phyloP scores from a whole-genome alignment of 768 basidiomycete genomes.

The Serendipita sp. region DNA sequence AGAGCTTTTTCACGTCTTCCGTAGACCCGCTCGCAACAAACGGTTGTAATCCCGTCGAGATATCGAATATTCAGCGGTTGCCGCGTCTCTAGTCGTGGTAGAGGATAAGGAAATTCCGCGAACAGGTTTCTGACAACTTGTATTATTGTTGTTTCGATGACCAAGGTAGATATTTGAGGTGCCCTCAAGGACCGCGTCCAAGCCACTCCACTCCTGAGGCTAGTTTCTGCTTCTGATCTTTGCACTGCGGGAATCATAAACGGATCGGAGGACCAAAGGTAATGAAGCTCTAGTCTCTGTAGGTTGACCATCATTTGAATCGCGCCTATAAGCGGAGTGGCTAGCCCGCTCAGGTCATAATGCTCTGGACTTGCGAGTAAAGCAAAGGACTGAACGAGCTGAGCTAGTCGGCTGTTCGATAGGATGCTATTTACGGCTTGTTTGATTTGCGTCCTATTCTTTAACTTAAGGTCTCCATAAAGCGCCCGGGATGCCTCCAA shows the following conservation, averaged over 20 bases:
- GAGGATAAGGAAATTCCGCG: not conserved
- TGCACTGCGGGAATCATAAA: not conserved
- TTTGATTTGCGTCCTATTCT: not conserved
- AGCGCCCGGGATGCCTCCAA: not conserved
- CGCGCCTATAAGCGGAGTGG: not conserved
- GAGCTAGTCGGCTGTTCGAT: not conserved
- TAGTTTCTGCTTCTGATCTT: not conserved
- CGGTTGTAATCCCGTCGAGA: not conserved
- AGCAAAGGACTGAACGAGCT: not conserved
- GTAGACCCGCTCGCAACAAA: conserved; percentile 4
- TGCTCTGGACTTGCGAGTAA: not conserved
- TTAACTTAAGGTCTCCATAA: not conserved
- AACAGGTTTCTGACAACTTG: not conserved
- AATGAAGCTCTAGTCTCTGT: not conserved
- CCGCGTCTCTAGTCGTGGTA: not conserved
- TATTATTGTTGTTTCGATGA: not conserved
- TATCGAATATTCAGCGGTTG: not conserved
- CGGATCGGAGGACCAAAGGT: conserved; percentile 2
- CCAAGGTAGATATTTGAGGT: not conserved
- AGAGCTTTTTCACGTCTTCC: not conserved
- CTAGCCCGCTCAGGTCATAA: not conserved
- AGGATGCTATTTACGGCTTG: not conserved
- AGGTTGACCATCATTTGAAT: conserved; percentile 1
- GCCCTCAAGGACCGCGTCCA: not conserved
- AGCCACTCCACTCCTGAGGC: not conserved